Base-by-base conservation (phyloP, 371 early-diverging fungal genomes). In the Umbelopsis sp. region DNA sequence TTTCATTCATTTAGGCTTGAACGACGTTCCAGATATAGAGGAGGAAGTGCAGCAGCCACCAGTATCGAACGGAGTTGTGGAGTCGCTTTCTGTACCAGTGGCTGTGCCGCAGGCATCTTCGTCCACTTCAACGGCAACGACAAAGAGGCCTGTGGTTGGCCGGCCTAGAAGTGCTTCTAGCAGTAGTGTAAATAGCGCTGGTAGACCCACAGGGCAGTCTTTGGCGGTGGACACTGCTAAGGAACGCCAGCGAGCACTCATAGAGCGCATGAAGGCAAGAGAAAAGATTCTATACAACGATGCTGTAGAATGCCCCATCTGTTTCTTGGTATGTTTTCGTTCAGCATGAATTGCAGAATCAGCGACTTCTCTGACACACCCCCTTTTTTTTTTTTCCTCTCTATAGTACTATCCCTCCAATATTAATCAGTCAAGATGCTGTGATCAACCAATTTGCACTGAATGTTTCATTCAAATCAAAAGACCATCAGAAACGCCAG, bases 391-490 rank as follows among this genome's bases (percentile, higher is more conserved):
- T 4, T 29, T 29, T 29, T 29, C 29, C 22, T 22, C 22, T 45
- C 3, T 20, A 12, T 74, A 92, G 93, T 94, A 91, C 76, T 97
- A 96, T 74, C 97, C 97, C 22, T 74, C 86, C 65, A 93, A 96
- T 79, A 93, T 94, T 80, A 97, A 97, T 80, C 90, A 92, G 72
- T 91, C 96, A n/a, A 84, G 92, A 16, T 97, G 97, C 77, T 97
- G 97, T 80, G 91, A 93, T 78, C 91, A 96, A 72, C 97, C 97
- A 11, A 94, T 97, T 64, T 97, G 97, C 79, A 94, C 97, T 10
- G 97, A 96, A 73, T 97, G 97, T 74, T 96, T 97, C 79, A 88
- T 96, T 65, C 95, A 95, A 84, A 92, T 97, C 70, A 92, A 93
- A 76, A 87, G 97, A 44, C 89, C 89, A 41, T 81, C 76, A 4